Conservation (phyloP, 441 rosid species). For the Raphanus hybrid region DNA sequence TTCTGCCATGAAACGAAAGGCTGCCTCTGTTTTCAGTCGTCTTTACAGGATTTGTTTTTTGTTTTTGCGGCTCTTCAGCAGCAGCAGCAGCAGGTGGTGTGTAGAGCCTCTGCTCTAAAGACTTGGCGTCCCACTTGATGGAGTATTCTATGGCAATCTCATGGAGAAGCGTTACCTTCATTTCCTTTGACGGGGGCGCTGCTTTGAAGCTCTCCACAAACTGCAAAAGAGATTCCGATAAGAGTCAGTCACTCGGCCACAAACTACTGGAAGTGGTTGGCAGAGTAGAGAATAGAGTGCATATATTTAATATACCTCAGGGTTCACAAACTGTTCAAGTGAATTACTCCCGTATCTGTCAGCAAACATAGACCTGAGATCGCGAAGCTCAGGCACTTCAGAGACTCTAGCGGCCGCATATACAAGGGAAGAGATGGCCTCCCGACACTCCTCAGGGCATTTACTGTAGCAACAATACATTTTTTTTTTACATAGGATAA, state of each 20-base stretch:
- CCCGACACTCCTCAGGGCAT: constrained; percentile 83
- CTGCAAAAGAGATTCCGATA: constrained; percentile 39
- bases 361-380: constrained; percentile 62
- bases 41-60: constrained; percentile 9
- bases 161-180: constrained; percentile 64
- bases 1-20: constrained; percentile 25
- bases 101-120: constrained; percentile 62
- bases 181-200: constrained; percentile 57
- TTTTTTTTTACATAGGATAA: not conserved
- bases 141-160: constrained; percentile 63
- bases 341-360: constrained; percentile 62
- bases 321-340: constrained; percentile 50
- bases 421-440: constrained; percentile 73
- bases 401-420: constrained; percentile 84
- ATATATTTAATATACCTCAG: constrained; percentile 52
- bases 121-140: constrained; percentile 66
- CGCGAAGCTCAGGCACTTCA: constrained; percentile 81
- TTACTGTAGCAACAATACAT: constrained; percentile 51
- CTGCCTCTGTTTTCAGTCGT: constrained; percentile 20
- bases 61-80: not conserved
- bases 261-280: not conserved
- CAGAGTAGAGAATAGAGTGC: not conserved
- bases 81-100: constrained; percentile 38
- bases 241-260: not conserved
- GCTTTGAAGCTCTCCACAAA: constrained; percentile 57